Conservation (phyloP, 1,284 basidiomycete genomes). For the Pseudozyma tsukubaensis region DNA sequence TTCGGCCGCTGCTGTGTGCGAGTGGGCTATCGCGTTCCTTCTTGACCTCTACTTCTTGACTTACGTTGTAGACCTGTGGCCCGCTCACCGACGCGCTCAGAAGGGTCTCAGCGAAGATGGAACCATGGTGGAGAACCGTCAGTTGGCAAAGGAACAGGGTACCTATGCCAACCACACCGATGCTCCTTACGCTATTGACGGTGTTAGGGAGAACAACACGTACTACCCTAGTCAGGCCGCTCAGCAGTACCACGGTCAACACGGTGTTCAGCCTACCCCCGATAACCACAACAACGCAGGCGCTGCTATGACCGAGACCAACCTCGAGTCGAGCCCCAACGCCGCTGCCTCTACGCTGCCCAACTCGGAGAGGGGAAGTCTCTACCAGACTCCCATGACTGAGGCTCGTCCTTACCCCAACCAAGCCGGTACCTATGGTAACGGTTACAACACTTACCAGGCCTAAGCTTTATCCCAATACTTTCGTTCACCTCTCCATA, state of each 20-base stretch:
- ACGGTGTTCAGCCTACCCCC: slow-evolving; percentile 24
- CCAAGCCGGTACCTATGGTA: slow-evolving; percentile 4
- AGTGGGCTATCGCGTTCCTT: slow-evolving; percentile 68
- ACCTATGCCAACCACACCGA: slow-evolving; percentile 6
- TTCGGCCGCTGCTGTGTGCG: slow-evolving; percentile 69
- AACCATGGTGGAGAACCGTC: slow-evolving; percentile 50
- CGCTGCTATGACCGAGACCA: slow-evolving; percentile 1
- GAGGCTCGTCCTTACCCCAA: slow-evolving; percentile 36
- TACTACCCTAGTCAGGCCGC: slow-evolving; percentile 44
- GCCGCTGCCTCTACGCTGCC: slow-evolving; percentile 27
- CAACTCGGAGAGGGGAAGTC: slow-evolving; percentile 33
- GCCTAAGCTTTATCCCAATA: neutral
- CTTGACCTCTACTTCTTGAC: slow-evolving; percentile 69
- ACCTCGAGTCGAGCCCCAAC: slow-evolving; percentile 11
- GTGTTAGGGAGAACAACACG: slow-evolving; percentile 38
- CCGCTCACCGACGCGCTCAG: slow-evolving; percentile 46
- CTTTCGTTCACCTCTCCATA: neutral
- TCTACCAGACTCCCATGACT: slow-evolving; percentile 50
- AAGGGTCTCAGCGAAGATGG: slow-evolving; percentile 54
- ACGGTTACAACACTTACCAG: slow-evolving; percentile 16
- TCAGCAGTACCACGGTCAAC: slow-evolving; percentile 15
- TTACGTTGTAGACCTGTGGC: slow-evolving; percentile 68
- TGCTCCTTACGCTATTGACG: slow-evolving; percentile 46
- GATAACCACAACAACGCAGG: no score
- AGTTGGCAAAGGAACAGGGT: slow-evolving; percentile 41